Evolutionary conservation across 495 filamentous ascomycete species (phyloP).

Genomic region (Glutinoglossum americanum): DNA sequence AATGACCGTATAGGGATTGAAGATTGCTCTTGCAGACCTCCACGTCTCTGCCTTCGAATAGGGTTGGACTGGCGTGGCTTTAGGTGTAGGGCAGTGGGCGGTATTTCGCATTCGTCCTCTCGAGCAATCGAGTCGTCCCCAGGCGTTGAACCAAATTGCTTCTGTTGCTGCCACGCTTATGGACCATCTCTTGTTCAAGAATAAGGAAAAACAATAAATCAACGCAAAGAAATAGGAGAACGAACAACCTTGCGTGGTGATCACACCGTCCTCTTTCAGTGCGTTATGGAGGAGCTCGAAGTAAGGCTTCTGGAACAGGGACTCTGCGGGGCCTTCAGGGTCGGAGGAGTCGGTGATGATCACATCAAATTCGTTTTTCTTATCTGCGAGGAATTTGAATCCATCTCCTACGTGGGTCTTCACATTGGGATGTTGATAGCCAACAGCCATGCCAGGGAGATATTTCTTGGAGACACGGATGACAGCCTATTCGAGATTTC

Average conservation of each 20-base stretch:
- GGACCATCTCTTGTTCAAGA: not conserved
- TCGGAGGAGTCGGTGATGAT: conserved; percentile 99
- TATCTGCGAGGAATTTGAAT: conserved; percentile 87
- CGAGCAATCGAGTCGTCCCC: not conserved
- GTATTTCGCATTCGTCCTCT: not conserved
- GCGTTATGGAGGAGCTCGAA: conserved; percentile 80
- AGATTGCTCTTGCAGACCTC: not conserved
- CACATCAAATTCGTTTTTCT: conserved; percentile 91
- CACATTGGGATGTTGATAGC: conserved; percentile 82
- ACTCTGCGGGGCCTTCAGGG: conserved; percentile 89
- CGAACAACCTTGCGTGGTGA: conserved; percentile 99
- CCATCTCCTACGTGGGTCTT: conserved; percentile 85
- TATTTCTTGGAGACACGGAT: conserved; percentile 97
- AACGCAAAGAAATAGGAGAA: conserved; percentile 37
- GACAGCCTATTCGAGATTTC: conserved; percentile 44
- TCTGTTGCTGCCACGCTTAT: not conserved
- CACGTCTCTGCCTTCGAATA: no score
- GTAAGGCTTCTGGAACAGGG: conserved; percentile 95
- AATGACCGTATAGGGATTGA: no score
- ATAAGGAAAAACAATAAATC: conserved; percentile 4
- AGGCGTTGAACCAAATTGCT: not conserved
- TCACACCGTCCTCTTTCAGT: conserved; percentile 85
- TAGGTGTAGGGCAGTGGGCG: no score
- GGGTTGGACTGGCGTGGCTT: no score
- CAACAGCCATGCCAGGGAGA: conserved; percentile 82